Conservation (phyloP, 2,329 filamentous ascomycete species). For the Zymoseptoria tritici region DNA sequence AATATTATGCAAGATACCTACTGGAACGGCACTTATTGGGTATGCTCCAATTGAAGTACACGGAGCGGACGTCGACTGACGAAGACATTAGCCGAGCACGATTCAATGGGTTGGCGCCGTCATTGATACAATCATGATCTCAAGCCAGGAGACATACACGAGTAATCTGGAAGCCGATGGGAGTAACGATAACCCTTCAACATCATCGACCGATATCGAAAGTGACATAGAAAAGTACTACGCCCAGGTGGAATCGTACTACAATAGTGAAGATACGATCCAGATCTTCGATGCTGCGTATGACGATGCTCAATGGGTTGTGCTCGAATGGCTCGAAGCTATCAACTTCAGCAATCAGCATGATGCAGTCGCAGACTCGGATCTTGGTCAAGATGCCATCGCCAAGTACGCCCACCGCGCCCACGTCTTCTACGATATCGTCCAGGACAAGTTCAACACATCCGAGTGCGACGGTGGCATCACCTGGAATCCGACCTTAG, state of each 20-base stretch:
- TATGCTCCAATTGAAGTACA: background rate
- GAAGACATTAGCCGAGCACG: slow-evolving; percentile 12
- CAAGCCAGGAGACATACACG: slow-evolving; percentile 17
- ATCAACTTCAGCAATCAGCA: slow-evolving; percentile 28
- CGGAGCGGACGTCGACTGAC: background rate
- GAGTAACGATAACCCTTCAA: background rate
- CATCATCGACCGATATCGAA: slow-evolving; percentile 9
- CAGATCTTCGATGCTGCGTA: slow-evolving; percentile 29
- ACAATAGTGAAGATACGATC: slow-evolving; percentile 21
- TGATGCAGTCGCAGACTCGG: slow-evolving; percentile 33
- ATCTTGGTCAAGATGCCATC: slow-evolving; percentile 70
- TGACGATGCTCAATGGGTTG: slow-evolving; percentile 31
- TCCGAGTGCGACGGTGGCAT: slow-evolving; percentile 78
- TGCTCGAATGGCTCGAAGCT: slow-evolving; percentile 29
- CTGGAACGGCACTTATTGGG: slow-evolving; percentile 27
- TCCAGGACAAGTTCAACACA: slow-evolving; percentile 72
- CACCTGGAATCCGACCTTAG: slow-evolving; percentile 75
- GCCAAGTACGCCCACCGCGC: slow-evolving; percentile 75
- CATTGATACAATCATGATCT: slow-evolving; percentile 21
- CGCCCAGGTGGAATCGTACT: slow-evolving; percentile 23
- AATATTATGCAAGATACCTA: slow-evolving; percentile 23
- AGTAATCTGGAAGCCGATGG: background rate
- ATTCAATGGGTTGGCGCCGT: slow-evolving; percentile 27
- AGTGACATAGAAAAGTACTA: slow-evolving; percentile 22
- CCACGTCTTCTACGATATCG: slow-evolving; percentile 80